A percentile compares a stretch with the other conserved stretches of the same genome.
phyloP scores from a whole-genome alignment of 768 basidiomycete species.

The Boletellus ananas region DNA sequence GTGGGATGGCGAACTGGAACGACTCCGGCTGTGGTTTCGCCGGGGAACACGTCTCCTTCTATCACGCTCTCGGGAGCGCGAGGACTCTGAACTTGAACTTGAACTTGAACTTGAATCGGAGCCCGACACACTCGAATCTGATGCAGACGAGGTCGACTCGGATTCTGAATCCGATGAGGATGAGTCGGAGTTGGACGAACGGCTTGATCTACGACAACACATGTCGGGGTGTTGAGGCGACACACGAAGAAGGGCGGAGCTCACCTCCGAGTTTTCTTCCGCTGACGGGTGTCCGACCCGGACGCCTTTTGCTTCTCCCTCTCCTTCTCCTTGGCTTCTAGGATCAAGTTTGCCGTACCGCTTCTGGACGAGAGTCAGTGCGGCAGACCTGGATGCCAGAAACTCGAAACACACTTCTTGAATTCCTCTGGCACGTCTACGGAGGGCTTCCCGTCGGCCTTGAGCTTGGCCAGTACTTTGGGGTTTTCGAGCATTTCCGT shows the following conservation, averaged over 20 bases:
- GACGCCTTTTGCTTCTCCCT: slow-evolving; percentile 41
- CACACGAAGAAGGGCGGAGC: slow-evolving; percentile 25
- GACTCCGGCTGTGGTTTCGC: slow-evolving; percentile 18
- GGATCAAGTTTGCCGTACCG: slow-evolving; percentile 81
- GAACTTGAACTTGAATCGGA: slow-evolving; percentile 40
- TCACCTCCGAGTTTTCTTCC: slow-evolving; percentile 39
- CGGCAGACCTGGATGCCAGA: not conserved
- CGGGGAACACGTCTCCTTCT: slow-evolving; percentile 38
- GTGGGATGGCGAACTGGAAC: slow-evolving; percentile 20
- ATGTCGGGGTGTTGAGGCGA: not conserved
- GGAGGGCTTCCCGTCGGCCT: slow-evolving; percentile 66
- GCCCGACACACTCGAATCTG: slow-evolving; percentile 45
- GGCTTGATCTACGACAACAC: slow-evolving; percentile 29
- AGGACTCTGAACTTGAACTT: slow-evolving; percentile 42
- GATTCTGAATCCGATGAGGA: slow-evolving; percentile 30
- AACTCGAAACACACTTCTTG: slow-evolving; percentile 56
- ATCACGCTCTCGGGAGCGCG: slow-evolving; percentile 42
- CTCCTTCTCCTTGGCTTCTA: slow-evolving; percentile 80
- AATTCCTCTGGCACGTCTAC: slow-evolving; percentile 92
- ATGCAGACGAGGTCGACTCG: slow-evolving; percentile 17
- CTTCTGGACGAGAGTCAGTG: slow-evolving; percentile 38
- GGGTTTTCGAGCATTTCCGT: slow-evolving; percentile 86
- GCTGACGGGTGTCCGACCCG: slow-evolving; percentile 29
- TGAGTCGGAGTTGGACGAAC: slow-evolving; percentile 26
- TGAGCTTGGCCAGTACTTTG: slow-evolving; percentile 58